These are phyloP conservation scores for Alternaria triticina DNA, from an alignment of 2,329 filamentous ascomycete species.

Conservation along the genomic window DNA sequence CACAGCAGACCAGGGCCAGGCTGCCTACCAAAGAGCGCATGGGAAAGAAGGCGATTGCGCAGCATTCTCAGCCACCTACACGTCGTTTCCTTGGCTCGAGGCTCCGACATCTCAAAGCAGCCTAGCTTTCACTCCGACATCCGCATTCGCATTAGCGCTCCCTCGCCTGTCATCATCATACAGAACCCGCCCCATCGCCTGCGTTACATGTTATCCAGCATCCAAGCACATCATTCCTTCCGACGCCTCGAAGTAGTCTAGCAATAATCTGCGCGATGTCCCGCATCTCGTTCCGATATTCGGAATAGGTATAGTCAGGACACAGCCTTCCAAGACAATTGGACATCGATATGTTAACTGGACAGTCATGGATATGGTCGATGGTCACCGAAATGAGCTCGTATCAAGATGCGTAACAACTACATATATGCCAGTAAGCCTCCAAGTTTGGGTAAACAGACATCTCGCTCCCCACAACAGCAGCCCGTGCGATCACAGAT, in stretches of 20 bases:
- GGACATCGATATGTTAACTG: not conserved
- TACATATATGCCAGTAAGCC: not conserved
- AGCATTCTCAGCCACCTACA: not conserved
- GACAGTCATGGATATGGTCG: not conserved
- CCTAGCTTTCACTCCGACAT: not conserved
- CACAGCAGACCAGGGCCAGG: too few relatives aligned
- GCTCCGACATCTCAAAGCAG: not conserved
- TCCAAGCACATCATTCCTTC: too few relatives aligned
- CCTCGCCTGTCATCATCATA: not conserved
- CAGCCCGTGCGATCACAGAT: rapidly evolving
- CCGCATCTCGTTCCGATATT: not conserved
- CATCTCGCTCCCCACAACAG: not conserved
- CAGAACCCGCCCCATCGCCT: not conserved
- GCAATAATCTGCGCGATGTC: not conserved
- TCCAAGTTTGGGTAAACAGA: not conserved
- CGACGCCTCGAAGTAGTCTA: not conserved
- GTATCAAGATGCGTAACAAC: rapidly evolving
- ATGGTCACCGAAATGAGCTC: rapidly evolving
- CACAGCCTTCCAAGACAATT: not conserved
- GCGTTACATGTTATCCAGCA: too few relatives aligned
- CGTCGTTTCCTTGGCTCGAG: not conserved
- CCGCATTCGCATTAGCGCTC: not conserved
- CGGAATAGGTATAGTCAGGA: not conserved
- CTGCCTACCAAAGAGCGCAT: too few relatives aligned
- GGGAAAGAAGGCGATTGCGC: not conserved